Base-by-base conservation (phyloP, 331 rosid genomes). In the Erythrophleum ivorense region DNA sequence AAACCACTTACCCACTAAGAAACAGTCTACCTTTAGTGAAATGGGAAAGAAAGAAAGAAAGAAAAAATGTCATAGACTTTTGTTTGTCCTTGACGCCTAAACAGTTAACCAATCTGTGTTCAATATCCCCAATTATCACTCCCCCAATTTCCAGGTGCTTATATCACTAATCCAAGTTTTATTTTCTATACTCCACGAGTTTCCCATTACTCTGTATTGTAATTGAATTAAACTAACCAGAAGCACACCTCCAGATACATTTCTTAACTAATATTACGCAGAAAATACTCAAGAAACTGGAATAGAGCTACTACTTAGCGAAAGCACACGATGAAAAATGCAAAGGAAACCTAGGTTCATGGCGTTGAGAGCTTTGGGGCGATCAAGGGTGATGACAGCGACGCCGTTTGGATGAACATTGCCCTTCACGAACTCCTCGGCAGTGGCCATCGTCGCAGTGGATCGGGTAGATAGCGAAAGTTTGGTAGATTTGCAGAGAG, bases 341-440 rank as follows among this genome's bases (percentile, higher is more conserved):
- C 19, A 29, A 81, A 78, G 73, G 4, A 52, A 80, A 95, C 99
- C 99, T 88, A 94, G 54, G 76, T 86, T 88, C 97, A 96, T 96
- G 75, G 98, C 99, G 83, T 94, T 96, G 89, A 96, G 98, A 86
- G 99, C 99, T 91, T 89, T 91, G 91, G 99, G 87, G 65, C 97
- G 99, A 90, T 91, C 94, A 84, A 96, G 99, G 9, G 98, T 91
- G 87, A 96, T 88, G 19, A 91, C 92, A 2, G 97, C 99, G 79
- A 94, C 82, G 77, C 99, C 99, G 87, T 94, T 96, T 2, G 93
- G 88, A 78, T 91, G 89, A 78, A 96, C 89, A 71, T 63, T 80
- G 12, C 92, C 98, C 79, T 87, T 93, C 76, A 96, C 92, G 90
- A 96, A 91, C 73, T 92, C 91, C 9, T 90, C 97, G 9, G 96